Conservation (phyloP, 2,329 filamentous ascomycete species). For the Gliomastix tumulicola region DNA sequence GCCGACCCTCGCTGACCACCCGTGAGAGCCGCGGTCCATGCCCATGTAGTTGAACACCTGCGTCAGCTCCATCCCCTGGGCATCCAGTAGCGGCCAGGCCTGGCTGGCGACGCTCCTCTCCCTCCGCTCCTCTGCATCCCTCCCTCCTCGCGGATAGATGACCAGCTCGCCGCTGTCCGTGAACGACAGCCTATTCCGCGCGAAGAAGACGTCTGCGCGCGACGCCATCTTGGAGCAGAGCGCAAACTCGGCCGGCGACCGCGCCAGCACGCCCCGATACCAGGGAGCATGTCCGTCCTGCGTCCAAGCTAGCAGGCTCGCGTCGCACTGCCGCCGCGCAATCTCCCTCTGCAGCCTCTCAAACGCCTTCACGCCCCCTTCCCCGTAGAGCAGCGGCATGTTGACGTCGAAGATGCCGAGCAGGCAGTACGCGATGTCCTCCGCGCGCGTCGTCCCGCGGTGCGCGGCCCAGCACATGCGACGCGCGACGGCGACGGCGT, state of each 20-base stretch:
- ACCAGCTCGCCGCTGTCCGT: too few relatives aligned
- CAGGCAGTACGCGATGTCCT: conserved; percentile 13
- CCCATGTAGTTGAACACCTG: too few relatives aligned
- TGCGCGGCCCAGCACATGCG: conserved; percentile 11
- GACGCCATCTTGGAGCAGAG: too few relatives aligned
- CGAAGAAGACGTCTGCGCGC: too few relatives aligned
- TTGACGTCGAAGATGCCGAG: conserved; percentile 13
- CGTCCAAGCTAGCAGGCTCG: conserved; percentile 16
- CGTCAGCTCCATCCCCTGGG: too few relatives aligned
- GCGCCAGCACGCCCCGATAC: background rate
- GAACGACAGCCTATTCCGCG: too few relatives aligned
- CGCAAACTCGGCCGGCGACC: background rate
- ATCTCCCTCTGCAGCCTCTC: conserved; percentile 12
- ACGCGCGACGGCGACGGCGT: conserved; percentile 4
- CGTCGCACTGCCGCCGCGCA: conserved; percentile 15
- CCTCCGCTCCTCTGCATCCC: too few relatives aligned
- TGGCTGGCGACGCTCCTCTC: too few relatives aligned
- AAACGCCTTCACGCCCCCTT: conserved; percentile 10
- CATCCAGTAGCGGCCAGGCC: too few relatives aligned
- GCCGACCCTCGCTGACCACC: too few relatives aligned
- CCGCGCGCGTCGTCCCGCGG: conserved; percentile 9
- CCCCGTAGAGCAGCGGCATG: conserved; percentile 14
- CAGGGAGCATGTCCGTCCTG: background rate
- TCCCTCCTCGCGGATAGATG: too few relatives aligned
- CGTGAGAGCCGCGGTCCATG: too few relatives aligned